Percentiles rank a stretch among this genome's conserved stretches.
Conservation (phyloP, 768 basidiomycete species). For the Mycena rebaudengoi region DNA sequence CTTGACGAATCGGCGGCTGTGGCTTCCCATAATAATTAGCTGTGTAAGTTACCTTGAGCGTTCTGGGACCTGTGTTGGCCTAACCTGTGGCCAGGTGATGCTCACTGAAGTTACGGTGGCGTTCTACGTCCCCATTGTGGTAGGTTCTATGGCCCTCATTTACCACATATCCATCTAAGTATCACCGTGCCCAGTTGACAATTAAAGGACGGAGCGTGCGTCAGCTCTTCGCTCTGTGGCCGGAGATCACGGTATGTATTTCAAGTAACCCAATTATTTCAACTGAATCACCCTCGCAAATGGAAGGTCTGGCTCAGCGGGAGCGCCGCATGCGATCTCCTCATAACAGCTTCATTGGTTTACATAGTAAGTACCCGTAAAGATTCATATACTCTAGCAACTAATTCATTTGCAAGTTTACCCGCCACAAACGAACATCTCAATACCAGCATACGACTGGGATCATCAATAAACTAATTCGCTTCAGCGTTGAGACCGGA, state of each 20-base stretch:
- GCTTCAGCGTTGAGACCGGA: conserved; percentile 27
- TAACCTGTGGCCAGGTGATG: conserved; percentile 8
- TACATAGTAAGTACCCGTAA: conserved; percentile 1
- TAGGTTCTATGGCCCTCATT: not conserved
- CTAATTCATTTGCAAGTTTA: conserved; percentile 11
- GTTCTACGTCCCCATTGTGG: conserved; percentile 8
- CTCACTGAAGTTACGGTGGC: conserved; percentile 7
- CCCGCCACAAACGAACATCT: conserved; percentile 16
- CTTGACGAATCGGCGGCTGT: conserved; percentile 15
- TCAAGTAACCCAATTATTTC: not conserved
- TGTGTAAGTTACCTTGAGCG: conserved; percentile 7
- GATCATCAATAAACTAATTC: conserved; percentile 37
- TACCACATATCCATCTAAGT: not conserved
- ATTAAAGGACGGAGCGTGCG: not conserved
- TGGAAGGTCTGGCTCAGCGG: conserved; percentile 24
- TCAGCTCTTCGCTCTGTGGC: not conserved
- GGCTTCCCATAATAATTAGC: conserved; percentile 17
- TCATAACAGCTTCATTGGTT: conserved; percentile 37
- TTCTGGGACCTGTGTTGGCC: not conserved
- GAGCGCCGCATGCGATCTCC: conserved; percentile 18
- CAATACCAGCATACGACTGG: conserved; percentile 19
- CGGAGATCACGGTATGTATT: conserved; percentile 7
- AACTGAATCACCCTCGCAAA: not conserved
- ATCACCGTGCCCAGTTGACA: not conserved
- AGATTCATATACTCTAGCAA: not conserved